Conservation (phyloP, 139 green algal genomes). For the Volvox africanus region DNA sequence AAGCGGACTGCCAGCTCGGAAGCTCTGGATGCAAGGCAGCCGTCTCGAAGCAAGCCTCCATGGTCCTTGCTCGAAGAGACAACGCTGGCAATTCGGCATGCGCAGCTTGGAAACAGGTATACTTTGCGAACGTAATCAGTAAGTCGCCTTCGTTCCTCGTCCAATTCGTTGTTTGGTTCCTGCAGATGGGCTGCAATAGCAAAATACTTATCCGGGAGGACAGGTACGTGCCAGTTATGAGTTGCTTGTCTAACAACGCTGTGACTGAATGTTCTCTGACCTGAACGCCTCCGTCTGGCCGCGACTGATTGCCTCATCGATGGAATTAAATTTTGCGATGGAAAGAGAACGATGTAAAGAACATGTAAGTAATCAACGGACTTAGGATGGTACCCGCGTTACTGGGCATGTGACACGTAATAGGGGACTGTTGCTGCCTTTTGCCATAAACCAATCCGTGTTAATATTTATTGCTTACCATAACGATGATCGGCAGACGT, state of each 20-base stretch:
- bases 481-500: too few species aligned
- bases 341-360: constrained; percentile 41
- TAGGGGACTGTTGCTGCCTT: too few species aligned
- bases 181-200: constrained; percentile 32
- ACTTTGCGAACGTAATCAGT: not conserved
- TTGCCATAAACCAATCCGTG: too few species aligned
- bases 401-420: too few species aligned
- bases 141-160: not conserved
- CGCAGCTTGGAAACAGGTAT: constrained; percentile 22
- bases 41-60: not conserved
- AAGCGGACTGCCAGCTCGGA: constrained; percentile 9
- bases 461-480: too few species aligned
- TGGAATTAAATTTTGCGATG: too few species aligned
- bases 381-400: too few species aligned
- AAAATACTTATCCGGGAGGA: constrained; percentile 14
- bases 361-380: constrained; percentile 21
- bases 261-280: not conserved
- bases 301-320: not conserved
- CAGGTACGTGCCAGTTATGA: not conserved
- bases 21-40: not conserved
- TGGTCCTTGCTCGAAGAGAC: constrained; percentile 7
- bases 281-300: too few species aligned
- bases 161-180: not conserved
- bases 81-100: not conserved
- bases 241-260: not conserved